Percentiles rank a stretch among this genome's conserved stretches.
phyloP scores from a whole-genome alignment of 2,329 filamentous ascomycete species.

The Graphilbum fragrans region DNA sequence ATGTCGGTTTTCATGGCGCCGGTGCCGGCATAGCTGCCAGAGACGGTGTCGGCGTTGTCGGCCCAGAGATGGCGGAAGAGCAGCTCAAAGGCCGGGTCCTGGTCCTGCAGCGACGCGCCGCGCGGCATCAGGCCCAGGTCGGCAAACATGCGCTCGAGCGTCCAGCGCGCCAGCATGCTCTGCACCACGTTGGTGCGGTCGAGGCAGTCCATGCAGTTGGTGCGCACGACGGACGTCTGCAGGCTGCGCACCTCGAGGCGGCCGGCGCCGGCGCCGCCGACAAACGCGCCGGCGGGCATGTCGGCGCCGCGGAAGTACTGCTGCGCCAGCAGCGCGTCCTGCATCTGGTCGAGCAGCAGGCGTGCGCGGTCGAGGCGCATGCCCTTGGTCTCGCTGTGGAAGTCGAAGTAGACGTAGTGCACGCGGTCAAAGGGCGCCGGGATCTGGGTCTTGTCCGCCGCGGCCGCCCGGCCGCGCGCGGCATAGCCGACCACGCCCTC shows the following conservation, averaged over 20 bases:
- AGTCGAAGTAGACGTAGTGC: constrained; percentile 98
- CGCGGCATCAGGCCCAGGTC: constrained; percentile 69
- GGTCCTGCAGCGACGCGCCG: constrained; percentile 63
- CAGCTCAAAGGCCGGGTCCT: constrained; percentile 72
- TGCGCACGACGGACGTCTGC: constrained; percentile 85
- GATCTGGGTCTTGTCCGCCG: constrained; percentile 13
- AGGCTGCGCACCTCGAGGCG: constrained; percentile 67
- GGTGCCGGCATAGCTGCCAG: constrained; percentile 84
- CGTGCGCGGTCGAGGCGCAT: constrained; percentile 86
- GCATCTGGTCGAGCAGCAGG: constrained; percentile 71
- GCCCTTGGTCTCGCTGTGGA: constrained; percentile 94
- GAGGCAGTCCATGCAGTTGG: constrained; percentile 98
- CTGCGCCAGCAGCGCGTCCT: constrained; percentile 62
- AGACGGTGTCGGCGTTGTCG: constrained; percentile 94
- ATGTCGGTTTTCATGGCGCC: constrained; percentile 97
- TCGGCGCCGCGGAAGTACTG: constrained; percentile 90
- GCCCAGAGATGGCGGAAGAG: constrained; percentile 97
- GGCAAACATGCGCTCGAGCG: constrained; percentile 75
- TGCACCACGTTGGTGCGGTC: constrained; percentile 97
- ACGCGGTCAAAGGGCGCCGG: constrained; percentile 59
- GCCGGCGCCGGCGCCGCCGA: constrained; percentile 49
- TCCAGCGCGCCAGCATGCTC: constrained; percentile 87
- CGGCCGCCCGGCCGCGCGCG: constrained; percentile 42
- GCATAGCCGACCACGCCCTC: constrained; percentile 77
- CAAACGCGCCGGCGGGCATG: constrained; percentile 60